These are phyloP conservation scores for Penicillium coffeae DNA, from an alignment of 495 filamentous ascomycete species.

Conservation along the genomic window DNA sequence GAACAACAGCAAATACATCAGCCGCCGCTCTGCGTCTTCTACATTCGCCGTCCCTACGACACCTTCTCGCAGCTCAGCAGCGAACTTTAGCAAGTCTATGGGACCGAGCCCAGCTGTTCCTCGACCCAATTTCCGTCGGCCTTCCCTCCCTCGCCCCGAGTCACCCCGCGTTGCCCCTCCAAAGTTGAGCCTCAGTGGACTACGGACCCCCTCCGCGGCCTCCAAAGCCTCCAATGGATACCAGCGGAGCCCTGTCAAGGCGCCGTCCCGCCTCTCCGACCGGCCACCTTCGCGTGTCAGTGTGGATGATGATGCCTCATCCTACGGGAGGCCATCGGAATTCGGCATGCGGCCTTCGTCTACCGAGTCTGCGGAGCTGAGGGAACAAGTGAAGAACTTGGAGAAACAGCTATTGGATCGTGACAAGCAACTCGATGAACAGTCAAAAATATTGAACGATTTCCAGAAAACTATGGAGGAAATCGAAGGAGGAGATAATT, in stretches of 20 bases:
- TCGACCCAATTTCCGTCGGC: constrained; percentile 54
- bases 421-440: constrained; percentile 82
- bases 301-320: constrained; percentile 36
- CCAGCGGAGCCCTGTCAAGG: constrained; percentile 40
- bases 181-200: constrained; percentile 56
- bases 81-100: constrained; percentile 79
- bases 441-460: constrained; percentile 73
- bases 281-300: constrained; percentile 43
- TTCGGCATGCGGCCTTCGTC: constrained; percentile 35
- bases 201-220: constrained; percentile 40
- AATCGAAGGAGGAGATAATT: constrained; percentile 72
- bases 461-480: constrained; percentile 46
- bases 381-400: constrained; percentile 62
- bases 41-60: constrained; percentile 66
- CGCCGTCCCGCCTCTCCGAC: constrained; percentile 41
- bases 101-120: constrained; percentile 72
- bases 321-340: constrained; percentile 40
- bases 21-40: constrained; percentile 49
- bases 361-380: constrained; percentile 47
- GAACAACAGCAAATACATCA: constrained; percentile 72
- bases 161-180: constrained; percentile 59
- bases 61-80: constrained; percentile 43
- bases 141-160: constrained; percentile 81
- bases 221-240: constrained; percentile 32
- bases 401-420: constrained; percentile 72